Conservation (phyloP, 2,329 filamentous ascomycete species). For the Thermothelomyces thermophilus region DNA sequence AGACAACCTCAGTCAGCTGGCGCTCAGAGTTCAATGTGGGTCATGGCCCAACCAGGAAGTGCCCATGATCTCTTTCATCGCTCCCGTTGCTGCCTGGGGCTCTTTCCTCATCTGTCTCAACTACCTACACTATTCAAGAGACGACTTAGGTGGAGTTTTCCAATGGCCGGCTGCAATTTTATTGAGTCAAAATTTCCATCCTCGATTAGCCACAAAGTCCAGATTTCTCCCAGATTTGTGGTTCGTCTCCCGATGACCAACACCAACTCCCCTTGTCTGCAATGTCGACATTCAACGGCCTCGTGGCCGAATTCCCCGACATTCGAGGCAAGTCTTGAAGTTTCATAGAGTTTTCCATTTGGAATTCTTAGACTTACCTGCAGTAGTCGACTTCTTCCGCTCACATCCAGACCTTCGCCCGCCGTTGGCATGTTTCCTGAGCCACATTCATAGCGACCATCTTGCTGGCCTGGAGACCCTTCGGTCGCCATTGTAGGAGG, state of each 20-base stretch:
- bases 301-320: conserved; percentile 69
- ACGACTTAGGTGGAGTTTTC: too few species aligned
- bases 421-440: conserved; percentile 79
- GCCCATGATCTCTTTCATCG: too few species aligned
- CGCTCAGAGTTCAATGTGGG: background rate
- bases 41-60: background rate
- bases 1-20: too few species aligned
- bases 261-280: background rate
- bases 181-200: too few species aligned
- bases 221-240: too few species aligned
- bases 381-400: conserved; percentile 74
- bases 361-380: background rate
- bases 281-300: conserved; percentile 75
- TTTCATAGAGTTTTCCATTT: background rate
- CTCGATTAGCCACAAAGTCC: too few species aligned
- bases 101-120: background rate
- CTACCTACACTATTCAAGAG: background rate
- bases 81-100: conserved; percentile 1
- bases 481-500: conserved; percentile 61
- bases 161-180: too few species aligned
- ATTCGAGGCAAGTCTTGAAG: conserved; percentile 53
- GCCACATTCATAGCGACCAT: conserved; percentile 90
- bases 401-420: conserved; percentile 45
- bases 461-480: conserved; percentile 71
- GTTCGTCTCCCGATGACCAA: background rate